phyloP scores from a whole-genome alignment of 371 early-diverging fungal species.

The Apophysomyces variabilis region DNA sequence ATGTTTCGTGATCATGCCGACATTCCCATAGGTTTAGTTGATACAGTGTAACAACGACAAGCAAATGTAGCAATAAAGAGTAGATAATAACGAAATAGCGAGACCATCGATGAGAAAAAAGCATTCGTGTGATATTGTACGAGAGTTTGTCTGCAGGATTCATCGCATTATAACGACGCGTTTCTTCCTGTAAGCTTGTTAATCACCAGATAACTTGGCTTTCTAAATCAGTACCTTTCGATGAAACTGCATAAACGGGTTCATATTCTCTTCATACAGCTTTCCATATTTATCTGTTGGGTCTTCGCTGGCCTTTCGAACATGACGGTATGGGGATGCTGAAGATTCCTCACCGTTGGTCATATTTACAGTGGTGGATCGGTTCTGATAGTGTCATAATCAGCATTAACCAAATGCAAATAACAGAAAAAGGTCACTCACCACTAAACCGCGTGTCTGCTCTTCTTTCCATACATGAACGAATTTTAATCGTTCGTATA shows the following conservation, averaged over 20 bases:
- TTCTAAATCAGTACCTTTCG: conserved; percentile 47
- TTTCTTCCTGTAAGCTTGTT: conserved; percentile 58
- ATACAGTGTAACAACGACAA: conserved; percentile 78
- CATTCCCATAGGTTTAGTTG: conserved; percentile 74
- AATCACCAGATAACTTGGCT: too few relatives aligned
- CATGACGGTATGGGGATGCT: conserved; percentile 18
- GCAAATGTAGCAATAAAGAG: conserved; percentile 71
- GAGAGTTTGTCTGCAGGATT: conserved; percentile 80
- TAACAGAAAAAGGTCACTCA: conserved; percentile 13
- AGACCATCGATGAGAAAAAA: conserved; percentile 78
- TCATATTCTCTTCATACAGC: conserved; percentile 84
- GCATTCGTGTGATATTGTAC: conserved; percentile 63
- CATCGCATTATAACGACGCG: conserved; percentile 72
- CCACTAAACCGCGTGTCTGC: conserved; percentile 32
- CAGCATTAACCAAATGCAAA: neutral
- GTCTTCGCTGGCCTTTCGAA: conserved; percentile 35
- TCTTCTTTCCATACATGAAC: conserved; percentile 60
- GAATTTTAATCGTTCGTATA: conserved; percentile 86
- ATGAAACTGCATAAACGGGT: conserved; percentile 89
- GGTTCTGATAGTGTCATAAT: conserved; percentile 12
- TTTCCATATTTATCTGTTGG: conserved; percentile 72
- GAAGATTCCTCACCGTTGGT: conserved; percentile 12
- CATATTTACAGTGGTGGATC: conserved; percentile 26
- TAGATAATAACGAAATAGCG: conserved; percentile 76
- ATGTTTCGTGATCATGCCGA: conserved; percentile 63